Conservation (phyloP, 1,284 basidiomycete species). For the Pascua guehoae region DNA sequence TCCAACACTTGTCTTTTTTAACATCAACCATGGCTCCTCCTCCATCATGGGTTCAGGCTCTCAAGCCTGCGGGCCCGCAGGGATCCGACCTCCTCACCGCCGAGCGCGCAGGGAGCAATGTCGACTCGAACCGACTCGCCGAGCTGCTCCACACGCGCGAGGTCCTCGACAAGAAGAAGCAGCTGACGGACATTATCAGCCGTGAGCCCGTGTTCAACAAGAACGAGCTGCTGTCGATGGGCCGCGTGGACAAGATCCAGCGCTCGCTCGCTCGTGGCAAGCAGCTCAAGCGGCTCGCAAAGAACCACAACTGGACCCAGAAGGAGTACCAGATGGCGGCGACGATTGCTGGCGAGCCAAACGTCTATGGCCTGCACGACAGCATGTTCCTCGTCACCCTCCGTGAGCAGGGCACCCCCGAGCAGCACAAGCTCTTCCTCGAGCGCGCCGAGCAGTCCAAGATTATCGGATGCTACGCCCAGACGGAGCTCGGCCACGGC, state of each 20-base stretch:
- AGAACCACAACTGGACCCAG: constrained; percentile 13
- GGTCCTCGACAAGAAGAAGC: constrained; percentile 1
- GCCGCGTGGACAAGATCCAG: constrained; percentile 17
- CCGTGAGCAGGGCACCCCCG: constrained; percentile 17
- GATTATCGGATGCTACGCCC: constrained; percentile 57
- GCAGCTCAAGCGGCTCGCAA: constrained; percentile 15
- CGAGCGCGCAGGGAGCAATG: constrained; percentile 13
- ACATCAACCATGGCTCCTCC: constrained; percentile 11
- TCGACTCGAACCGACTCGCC: constrained; percentile 9
- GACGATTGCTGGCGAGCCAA: constrained; percentile 15
- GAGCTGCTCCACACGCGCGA: constrained; percentile 15
- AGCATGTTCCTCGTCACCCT: constrained; percentile 17
- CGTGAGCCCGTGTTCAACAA: constrained; percentile 16
- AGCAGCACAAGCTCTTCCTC: constrained; percentile 23
- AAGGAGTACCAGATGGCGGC: constrained; percentile 15
- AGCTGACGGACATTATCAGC: constrained; percentile 4
- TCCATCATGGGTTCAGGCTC: constrained; percentile 24
- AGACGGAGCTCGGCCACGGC: constrained; percentile 54
- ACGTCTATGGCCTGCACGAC: constrained; percentile 20
- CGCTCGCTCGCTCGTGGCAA: constrained; percentile 22
- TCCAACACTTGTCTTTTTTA: not conserved
- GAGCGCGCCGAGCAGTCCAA: constrained; percentile 12
- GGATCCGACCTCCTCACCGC: constrained; percentile 16
- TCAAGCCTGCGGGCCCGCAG: constrained; percentile 18
- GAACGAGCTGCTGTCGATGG: constrained; percentile 21